A percentile compares a stretch with the other conserved stretches of the same genome.
These are phyloP conservation scores for Poa annua DNA, from an alignment of 176 grass and related monocot species.

Conservation along the genomic window DNA sequence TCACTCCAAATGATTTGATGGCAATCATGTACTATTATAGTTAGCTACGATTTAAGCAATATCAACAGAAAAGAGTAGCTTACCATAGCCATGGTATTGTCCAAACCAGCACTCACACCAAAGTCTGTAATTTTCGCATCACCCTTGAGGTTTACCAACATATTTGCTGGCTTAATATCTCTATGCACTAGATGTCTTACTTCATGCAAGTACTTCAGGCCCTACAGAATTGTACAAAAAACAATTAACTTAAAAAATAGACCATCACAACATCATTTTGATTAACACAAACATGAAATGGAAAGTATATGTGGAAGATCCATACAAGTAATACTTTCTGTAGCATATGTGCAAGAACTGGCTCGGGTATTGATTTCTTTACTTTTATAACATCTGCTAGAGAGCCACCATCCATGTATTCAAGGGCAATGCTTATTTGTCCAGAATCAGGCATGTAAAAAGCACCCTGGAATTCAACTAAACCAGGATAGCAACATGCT, in stretches of 20 bases:
- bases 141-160: slow-evolving; percentile 90
- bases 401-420: slow-evolving; percentile 98
- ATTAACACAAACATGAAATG: slow-evolving; percentile 35
- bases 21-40: slow-evolving; percentile 30
- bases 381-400: slow-evolving; percentile 80
- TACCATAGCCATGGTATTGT: slow-evolving; percentile 98
- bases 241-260: slow-evolving; percentile 33
- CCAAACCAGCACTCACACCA: slow-evolving; percentile 90
- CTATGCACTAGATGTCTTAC: slow-evolving; percentile 93
- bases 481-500: slow-evolving; percentile 75
- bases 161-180: slow-evolving; percentile 99
- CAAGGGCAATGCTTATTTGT: slow-evolving; percentile 94
- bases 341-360: slow-evolving; percentile 76
- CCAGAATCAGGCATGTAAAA: slow-evolving; percentile 93
- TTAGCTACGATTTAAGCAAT: slow-evolving; percentile 25
- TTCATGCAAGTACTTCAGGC: slow-evolving; percentile 84
- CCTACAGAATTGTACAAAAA: slow-evolving; percentile 55
- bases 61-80: slow-evolving; percentile 42
- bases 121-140: slow-evolving; percentile 93
- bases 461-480: slow-evolving; percentile 97
- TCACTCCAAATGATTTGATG: slow-evolving; percentile 37
- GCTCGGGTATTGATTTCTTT: slow-evolving; percentile 86
- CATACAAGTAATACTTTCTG: slow-evolving; percentile 84
- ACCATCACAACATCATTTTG: slow-evolving; percentile 36
- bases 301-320: slow-evolving; percentile 26